These are phyloP conservation scores for Pelargonium fulgidum DNA, from an alignment of 441 rosid genomes.

Conservation along the genomic window DNA sequence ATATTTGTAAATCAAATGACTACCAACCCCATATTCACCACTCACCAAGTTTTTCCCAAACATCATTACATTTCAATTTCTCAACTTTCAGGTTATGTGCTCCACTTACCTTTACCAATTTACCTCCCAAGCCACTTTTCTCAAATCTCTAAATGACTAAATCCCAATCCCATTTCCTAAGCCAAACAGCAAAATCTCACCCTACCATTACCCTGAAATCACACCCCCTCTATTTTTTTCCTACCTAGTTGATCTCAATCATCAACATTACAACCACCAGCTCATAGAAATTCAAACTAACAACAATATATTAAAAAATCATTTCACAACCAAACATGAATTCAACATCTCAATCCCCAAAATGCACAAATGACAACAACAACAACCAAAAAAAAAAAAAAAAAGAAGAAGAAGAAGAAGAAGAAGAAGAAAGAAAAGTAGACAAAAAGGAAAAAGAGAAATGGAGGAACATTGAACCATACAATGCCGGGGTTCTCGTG, in stretches of 20 bases:
- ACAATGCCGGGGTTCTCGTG: slow-evolving; percentile 23
- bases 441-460: no score
- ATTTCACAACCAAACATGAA: not conserved
- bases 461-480: no score
- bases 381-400: not conserved
- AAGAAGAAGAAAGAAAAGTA: not conserved
- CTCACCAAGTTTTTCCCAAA: no score
- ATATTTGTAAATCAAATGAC: no score
- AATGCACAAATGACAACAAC: not conserved
- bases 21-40: no score
- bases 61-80: no score
- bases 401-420: not conserved
- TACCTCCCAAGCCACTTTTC: not conserved
- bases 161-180: not conserved
- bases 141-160: not conserved
- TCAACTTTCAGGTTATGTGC: no score
- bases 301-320: not conserved
- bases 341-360: slow-evolving; percentile 4
- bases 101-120: no score
- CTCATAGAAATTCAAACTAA: not conserved
- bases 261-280: not conserved
- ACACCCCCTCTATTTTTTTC: not conserved
- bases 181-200: not conserved
- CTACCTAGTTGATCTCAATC: not conserved
- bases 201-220: not conserved